Evolutionary conservation across 2,329 filamentous ascomycete genomes (phyloP), one percentile per base, ranked within the genome.

Genomic region (Pseudocercospora eumusae): DNA sequence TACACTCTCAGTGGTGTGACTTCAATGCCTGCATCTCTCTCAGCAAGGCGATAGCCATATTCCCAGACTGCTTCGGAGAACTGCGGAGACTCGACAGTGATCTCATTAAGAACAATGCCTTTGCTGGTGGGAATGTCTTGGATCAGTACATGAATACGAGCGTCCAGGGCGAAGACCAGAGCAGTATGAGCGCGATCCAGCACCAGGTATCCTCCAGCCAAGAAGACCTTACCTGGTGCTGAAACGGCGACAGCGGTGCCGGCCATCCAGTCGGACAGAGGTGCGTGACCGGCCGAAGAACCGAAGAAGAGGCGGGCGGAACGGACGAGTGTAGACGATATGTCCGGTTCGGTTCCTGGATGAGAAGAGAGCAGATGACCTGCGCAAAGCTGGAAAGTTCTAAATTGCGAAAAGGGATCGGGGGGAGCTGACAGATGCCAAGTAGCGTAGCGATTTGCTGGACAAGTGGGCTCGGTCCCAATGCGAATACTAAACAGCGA

Each of bases 151-250:
- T 88, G 85, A 33, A 88, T 87, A 60, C 86, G 80, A 50, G 86
- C 86, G 73, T 87, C 81, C 56, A 88, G 81, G 31, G 84, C 86
- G 69, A 88, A 87, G 3, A 88, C 86, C 18, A 87, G 80, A 36
- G 88, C 93, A 2, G 90, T 95, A 77, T 97, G 92, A 64, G 84
- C 82, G 64, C 91, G 87, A 79, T 98, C 93, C 50, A 99, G 87
- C 21, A 97, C 93, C 50, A 98, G 87, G 78, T 98, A 99, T 64
- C 95, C 95, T 66, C 95, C 95, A 3, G 93, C 92, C 58, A 98
- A 85, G 67, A 99, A 85, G 64, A 99, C 95, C 81, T 99, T 99
- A 70, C 95, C 95, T 18, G 95, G 95, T 21, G 95, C 93, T 66
- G 95, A 98, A 68, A 96, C 86, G 66, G 79, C 71, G 47, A 71